Conservation (phyloP, 164 flowering plant species). For the Liriodendron chinense region DNA sequence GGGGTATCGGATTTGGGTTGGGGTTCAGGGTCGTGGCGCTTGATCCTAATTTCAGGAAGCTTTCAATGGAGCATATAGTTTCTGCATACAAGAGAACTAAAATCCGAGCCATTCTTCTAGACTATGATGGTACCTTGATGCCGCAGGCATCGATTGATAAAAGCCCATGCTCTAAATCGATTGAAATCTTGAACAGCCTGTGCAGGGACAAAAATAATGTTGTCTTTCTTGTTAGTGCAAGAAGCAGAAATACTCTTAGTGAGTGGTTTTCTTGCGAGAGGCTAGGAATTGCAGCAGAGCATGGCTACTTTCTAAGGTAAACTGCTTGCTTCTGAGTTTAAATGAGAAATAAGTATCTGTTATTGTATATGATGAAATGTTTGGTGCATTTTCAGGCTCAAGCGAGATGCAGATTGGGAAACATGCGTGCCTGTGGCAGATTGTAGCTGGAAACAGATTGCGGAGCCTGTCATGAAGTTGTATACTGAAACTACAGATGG, state of each 20-base stretch:
- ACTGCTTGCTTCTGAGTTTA: neutral
- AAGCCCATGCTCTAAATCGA: slow-evolving; percentile 47
- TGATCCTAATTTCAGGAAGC: slow-evolving; percentile 66
- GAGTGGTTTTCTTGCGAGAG: slow-evolving; percentile 73
- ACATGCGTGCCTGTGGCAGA: slow-evolving; percentile 50
- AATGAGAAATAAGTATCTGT: too few species aligned
- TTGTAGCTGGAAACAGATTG: slow-evolving; percentile 66
- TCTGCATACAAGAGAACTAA: slow-evolving; percentile 66
- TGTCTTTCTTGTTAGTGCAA: slow-evolving; percentile 72
- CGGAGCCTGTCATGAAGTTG: slow-evolving; percentile 66
- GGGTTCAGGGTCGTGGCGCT: slow-evolving; percentile 69
- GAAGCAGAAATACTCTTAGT: slow-evolving; percentile 36
- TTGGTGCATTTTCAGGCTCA: slow-evolving; percentile 17
- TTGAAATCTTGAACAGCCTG: slow-evolving; percentile 48
- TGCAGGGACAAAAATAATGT: slow-evolving; percentile 57
- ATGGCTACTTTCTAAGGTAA: slow-evolving; percentile 68
- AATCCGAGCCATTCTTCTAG: slow-evolving; percentile 64
- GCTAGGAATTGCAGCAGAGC: slow-evolving; percentile 75
- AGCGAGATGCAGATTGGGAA: slow-evolving; percentile 63
- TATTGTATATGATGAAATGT: neutral
- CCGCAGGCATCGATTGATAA: slow-evolving; percentile 64
- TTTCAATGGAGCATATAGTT: slow-evolving; percentile 61
- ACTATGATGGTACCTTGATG: slow-evolving; percentile 79
- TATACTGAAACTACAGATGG: slow-evolving; percentile 84
- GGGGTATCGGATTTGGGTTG: slow-evolving; percentile 78